Evolutionary conservation across 768 basidiomycete genomes (phyloP).

Genomic region (Goffeauzyma gilvescens): DNA sequence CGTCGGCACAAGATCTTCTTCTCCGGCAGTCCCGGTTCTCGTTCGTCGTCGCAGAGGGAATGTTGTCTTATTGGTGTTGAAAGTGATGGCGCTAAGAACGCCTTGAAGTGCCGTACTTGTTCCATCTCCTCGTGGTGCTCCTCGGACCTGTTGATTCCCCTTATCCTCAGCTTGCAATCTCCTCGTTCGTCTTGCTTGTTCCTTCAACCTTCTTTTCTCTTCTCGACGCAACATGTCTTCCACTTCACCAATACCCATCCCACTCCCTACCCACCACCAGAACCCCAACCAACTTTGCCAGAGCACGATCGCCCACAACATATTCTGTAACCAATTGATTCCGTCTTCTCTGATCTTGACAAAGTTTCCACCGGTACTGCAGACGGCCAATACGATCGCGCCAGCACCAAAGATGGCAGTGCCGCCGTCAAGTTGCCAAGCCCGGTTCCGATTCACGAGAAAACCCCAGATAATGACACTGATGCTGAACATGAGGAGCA

Average conservation of each 20-base stretch:
- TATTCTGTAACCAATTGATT: constrained; percentile 73
- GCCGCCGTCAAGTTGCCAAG: constrained; percentile 92
- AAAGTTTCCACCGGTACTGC: constrained; percentile 65
- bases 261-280: constrained; percentile 94
- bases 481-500: constrained; percentile 82
- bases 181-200: constrained; percentile 15
- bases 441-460: constrained; percentile 66
- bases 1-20: too few relatives aligned
- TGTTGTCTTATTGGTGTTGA: too few relatives aligned
- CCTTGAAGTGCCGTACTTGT: too few relatives aligned
- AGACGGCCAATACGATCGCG: constrained; percentile 60
- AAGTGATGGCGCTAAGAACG: too few relatives aligned
- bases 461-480: constrained; percentile 86
- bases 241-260: constrained; percentile 56
- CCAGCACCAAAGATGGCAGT: constrained; percentile 82
- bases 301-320: constrained; percentile 76
- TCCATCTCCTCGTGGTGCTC: too few relatives aligned
- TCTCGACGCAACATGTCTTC: constrained; percentile 33
- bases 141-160: constrained; percentile 1
- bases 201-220: constrained; percentile 20
- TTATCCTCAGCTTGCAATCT: constrained; percentile 11
- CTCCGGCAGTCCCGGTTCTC: too few relatives aligned
- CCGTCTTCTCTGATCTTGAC: constrained; percentile 73
- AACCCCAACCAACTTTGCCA: constrained; percentile 93
- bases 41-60: too few relatives aligned